Percentiles rank a stretch among this genome's conserved stretches.
phyloP scores from a whole-genome alignment of 305 asterid genomes.

The Fraxinus floribunda region DNA sequence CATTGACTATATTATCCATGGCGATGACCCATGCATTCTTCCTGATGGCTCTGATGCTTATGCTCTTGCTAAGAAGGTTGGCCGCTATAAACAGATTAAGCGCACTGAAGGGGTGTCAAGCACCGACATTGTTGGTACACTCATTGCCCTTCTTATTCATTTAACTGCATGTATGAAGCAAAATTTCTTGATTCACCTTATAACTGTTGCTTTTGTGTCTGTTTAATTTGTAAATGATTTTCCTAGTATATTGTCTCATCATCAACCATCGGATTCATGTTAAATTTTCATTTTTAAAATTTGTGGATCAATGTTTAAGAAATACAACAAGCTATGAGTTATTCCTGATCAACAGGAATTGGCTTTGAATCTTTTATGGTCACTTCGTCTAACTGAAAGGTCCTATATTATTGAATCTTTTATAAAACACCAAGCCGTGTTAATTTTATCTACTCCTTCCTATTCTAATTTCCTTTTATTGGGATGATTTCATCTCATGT shows the following conservation, averaged over 20 bases:
- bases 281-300: background rate
- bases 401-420: background rate
- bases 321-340: background rate
- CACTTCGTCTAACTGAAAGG: background rate
- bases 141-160: slow-evolving; percentile 1
- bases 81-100: slow-evolving; percentile 93
- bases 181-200: background rate
- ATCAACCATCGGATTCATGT: background rate
- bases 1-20: slow-evolving; percentile 92
- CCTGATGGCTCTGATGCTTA: slow-evolving; percentile 96
- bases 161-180: background rate
- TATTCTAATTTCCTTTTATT: background rate
- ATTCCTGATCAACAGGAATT: background rate
- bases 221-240: background rate
- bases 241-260: background rate
- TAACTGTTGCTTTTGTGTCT: background rate
- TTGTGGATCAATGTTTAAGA: slow-evolving; percentile 11
- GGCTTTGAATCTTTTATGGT: background rate
- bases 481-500: background rate
- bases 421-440: background rate
- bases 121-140: slow-evolving; percentile 73
- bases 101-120: slow-evolving; percentile 96
- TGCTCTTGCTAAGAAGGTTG: slow-evolving; percentile 92
- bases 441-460: background rate
- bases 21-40: slow-evolving; percentile 89